These are phyloP conservation scores for Lentinula novae-zelandiae DNA, from an alignment of 1,284 basidiomycete genomes.

Conservation along the genomic window DNA sequence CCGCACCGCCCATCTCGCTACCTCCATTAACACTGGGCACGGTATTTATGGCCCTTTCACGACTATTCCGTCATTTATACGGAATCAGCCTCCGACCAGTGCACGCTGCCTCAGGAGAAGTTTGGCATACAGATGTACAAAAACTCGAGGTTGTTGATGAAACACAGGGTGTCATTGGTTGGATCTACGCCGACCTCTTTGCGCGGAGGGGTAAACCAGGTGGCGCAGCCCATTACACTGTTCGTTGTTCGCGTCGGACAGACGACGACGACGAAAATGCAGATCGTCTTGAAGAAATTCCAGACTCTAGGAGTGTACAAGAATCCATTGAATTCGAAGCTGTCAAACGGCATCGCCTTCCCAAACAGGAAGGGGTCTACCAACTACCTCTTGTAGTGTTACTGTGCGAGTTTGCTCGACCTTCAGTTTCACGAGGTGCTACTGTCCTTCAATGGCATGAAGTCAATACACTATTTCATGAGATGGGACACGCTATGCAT, in stretches of 20 bases:
- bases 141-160: conserved; percentile 94
- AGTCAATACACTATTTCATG: conserved; percentile 93
- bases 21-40: conserved; percentile 78
- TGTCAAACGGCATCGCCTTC: conserved; percentile 51
- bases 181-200: conserved; percentile 94
- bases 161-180: conserved; percentile 80
- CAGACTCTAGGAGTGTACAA: conserved; percentile 29
- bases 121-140: conserved; percentile 86
- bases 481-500: conserved; percentile 99
- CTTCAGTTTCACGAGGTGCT: conserved; percentile 58
- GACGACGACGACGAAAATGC: conserved; percentile 83
- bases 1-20: conserved; percentile 66
- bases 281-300: conserved; percentile 52
- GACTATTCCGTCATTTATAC: conserved; percentile 83
- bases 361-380: conserved; percentile 65
- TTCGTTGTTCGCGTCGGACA: conserved; percentile 88
- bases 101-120: conserved; percentile 69
- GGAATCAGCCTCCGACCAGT: conserved; percentile 80
- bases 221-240: conserved; percentile 96
- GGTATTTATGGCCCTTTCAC: conserved; percentile 83
- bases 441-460: conserved; percentile 90
- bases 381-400: conserved; percentile 93
- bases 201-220: conserved; percentile 81
- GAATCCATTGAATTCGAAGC: conserved; percentile 59
- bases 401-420: conserved; percentile 82